Conservation (phyloP, 306 rosid species). For the Trichosanthes truncata region DNA sequence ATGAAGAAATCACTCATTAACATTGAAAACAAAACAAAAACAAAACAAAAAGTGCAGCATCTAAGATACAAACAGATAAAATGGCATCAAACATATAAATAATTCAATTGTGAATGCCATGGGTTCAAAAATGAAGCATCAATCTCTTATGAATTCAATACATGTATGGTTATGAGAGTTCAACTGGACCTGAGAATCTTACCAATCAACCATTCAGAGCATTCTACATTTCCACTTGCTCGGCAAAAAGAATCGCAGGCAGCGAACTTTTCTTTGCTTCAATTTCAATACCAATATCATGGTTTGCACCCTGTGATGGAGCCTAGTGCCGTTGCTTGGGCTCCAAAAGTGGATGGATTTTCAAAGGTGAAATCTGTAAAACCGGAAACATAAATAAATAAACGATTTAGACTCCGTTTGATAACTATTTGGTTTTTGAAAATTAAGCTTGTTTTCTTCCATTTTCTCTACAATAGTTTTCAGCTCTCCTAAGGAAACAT, state of each 20-base stretch:
- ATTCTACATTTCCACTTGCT: background rate
- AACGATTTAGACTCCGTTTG: background rate
- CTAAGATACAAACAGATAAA: background rate
- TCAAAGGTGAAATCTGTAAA: background rate
- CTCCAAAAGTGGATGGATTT: background rate
- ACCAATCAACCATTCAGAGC: background rate
- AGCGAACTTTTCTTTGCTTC: background rate
- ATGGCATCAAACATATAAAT: background rate
- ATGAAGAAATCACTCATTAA: background rate
- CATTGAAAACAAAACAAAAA: background rate
- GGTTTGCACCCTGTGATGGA: background rate
- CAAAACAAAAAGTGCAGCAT: background rate
- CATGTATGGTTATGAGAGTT: background rate
- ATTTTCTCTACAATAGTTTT: too few species aligned
- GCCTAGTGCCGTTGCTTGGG: background rate
- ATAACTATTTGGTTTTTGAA: too few species aligned
- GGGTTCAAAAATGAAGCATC: background rate
- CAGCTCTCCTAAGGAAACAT: too few species aligned
- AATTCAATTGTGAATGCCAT: background rate
- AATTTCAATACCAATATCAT: background rate
- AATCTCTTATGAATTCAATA: background rate
- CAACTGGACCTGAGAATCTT: background rate
- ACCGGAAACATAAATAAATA: background rate
- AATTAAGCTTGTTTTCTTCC: too few species aligned
- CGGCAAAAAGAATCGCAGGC: background rate